Conservation (phyloP, 2,329 filamentous ascomycete species). For the Colletotrichum eleusines region DNA sequence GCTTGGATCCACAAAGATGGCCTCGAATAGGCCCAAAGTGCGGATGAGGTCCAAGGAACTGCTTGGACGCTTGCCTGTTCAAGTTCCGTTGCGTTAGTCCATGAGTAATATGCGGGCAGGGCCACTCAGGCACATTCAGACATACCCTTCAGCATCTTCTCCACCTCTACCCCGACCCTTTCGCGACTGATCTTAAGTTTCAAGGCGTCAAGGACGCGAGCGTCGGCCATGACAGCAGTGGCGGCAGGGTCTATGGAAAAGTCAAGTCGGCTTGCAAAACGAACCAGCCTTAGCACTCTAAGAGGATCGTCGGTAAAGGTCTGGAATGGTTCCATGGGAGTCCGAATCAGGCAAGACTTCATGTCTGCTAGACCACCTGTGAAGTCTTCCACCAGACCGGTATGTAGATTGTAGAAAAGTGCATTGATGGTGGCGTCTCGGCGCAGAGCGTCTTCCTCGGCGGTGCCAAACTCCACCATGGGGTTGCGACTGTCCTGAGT, state of each 20-base stretch:
- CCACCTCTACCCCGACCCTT: constrained; percentile 85
- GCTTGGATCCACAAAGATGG: constrained; percentile 79
- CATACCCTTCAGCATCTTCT: constrained; percentile 87
- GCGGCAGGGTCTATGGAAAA: constrained; percentile 82
- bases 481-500: constrained; percentile 90
- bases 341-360: constrained; percentile 78
- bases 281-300: constrained; percentile 85
- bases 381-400: constrained; percentile 84
- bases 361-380: constrained; percentile 85
- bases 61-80: constrained; percentile 67
- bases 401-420: constrained; percentile 94
- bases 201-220: constrained; percentile 83
- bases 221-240: constrained; percentile 79
- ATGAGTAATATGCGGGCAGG: background rate
- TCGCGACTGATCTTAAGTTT: constrained; percentile 92
- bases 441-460: constrained; percentile 88
- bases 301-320: constrained; percentile 96
- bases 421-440: constrained; percentile 96
- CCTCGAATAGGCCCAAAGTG: constrained; percentile 74
- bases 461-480: constrained; percentile 92
- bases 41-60: constrained; percentile 75
- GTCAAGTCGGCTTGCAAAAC: constrained; percentile 87
- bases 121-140: background rate
- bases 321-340: constrained; percentile 87
- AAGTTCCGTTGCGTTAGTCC: constrained; percentile 7